Conservation (phyloP, 805 yeast species). For the Vanderwaltozyma polyspora region DNA sequence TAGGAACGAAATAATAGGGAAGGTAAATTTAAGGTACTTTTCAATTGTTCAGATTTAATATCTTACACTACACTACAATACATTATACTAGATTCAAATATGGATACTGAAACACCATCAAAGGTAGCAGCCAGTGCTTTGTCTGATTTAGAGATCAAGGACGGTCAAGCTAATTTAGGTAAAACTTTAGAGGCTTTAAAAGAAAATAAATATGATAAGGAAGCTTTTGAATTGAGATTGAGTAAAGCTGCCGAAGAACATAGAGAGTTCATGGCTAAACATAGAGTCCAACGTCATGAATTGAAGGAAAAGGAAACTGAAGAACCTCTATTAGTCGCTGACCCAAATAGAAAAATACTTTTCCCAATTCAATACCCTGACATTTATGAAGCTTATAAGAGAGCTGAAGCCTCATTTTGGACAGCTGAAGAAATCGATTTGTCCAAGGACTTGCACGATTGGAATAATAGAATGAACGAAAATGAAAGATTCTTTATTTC, state of each 20-base stretch:
- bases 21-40: too few species aligned
- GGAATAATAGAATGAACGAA: constrained; percentile 82
- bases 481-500: constrained; percentile 90
- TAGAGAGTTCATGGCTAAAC: constrained; percentile 44
- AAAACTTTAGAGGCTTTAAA: constrained; percentile 34
- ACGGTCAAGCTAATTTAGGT: constrained; percentile 33
- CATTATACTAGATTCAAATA: too few species aligned
- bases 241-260: constrained; percentile 33
- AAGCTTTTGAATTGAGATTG: constrained; percentile 17
- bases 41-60: too few species aligned
- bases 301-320: constrained; percentile 69
- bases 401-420: constrained; percentile 99
- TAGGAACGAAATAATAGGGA: too few species aligned
- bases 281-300: constrained; percentile 59
- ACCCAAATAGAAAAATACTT: constrained; percentile 78
- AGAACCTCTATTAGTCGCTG: constrained; percentile 81
- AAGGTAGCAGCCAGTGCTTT: constrained; percentile 51
- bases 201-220: constrained; percentile 17
- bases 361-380: constrained; percentile 96
- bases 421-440: constrained; percentile 98
- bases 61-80: too few species aligned
- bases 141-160: constrained; percentile 39
- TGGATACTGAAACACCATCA: constrained; percentile 55
- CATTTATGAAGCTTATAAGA: constrained; percentile 97
- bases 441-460: constrained; percentile 81